Evolutionary conservation across 106 monocot genomes (phyloP), one percentile per base, ranked within the genome.

Genomic region (Narthecium ossifragum): DNA sequence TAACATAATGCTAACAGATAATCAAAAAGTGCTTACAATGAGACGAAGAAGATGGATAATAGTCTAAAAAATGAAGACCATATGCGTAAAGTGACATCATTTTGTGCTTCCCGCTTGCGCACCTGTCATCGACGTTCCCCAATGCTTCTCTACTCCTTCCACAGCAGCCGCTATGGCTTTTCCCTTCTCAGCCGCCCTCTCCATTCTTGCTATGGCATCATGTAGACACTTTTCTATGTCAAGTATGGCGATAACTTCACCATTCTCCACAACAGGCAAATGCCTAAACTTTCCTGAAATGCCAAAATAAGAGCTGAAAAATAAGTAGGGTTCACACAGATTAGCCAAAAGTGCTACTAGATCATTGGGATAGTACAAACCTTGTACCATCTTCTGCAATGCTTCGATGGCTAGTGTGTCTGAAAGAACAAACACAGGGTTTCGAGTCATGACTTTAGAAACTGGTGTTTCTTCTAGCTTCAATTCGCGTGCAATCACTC

Each of bases 161-260:
- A 92, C 84, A 46, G 92, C 92, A 53, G 88, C 92, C 56, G 84
- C 84, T 68, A 92, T 88, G 8, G 88, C 92, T 73, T 83, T 85
- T 53, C 92, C 92, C 69, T 92, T 92, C 67, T 92, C 92, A 68
- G 81, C 74, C 41, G 78, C 78, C 61, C 92, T 78, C 65, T 92
- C 92, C 92, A 92, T 81, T 34, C 92, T 65, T 11, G 92, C 84
- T 50, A 92, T 92, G 50, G 88, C 92, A 81, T 92, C 92, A 76
- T 92, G 85, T 27, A 92, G 81, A 66, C 92, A 92, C 57, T 88
- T 92, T 57, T 84, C 78, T 70, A 92, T 92, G 67, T 92, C 92
- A 27, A 92, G 78, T 47, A 92, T 39, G 26, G 92, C 88, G 76
- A 88, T 79, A 46, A 92, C 92, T 53, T 92, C 92, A 51, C 88